A percentile compares a stretch with the other conserved stretches of the same genome.
phyloP scores from a whole-genome alignment of 108 stramenopile species.

The Fragilariopsis cylindrus region DNA sequence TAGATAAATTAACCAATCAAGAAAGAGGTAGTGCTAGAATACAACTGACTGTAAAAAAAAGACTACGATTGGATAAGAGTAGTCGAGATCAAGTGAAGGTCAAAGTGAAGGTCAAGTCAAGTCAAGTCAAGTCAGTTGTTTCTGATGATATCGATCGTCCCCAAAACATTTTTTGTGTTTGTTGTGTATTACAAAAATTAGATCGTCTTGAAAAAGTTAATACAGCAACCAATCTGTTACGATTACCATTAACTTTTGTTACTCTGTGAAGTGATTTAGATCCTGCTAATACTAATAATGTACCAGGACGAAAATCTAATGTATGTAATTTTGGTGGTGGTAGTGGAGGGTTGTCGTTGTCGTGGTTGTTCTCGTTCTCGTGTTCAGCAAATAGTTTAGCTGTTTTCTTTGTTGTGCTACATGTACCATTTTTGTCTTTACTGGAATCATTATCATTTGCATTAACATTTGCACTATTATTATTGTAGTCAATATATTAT shows the following conservation, averaged over 20 bases:
- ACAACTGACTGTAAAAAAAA: too few species aligned
- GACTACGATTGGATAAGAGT: too few species aligned
- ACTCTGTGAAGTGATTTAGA: conserved; percentile 48
- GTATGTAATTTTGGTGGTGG: conserved; percentile 32
- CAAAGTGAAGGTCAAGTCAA: too few species aligned
- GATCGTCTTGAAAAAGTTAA: conserved; percentile 34
- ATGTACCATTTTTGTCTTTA: too few species aligned
- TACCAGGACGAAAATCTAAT: conserved; percentile 45
- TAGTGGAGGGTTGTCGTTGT: background rate
- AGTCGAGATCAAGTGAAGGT: too few species aligned
- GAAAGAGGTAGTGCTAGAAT: too few species aligned
- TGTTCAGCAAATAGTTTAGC: background rate
- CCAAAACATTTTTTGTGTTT: conserved; percentile 46
- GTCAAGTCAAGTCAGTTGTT: too few species aligned
- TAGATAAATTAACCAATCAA: too few species aligned
- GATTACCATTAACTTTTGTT: conserved; percentile 30
- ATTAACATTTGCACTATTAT: background rate
- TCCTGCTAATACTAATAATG: conserved; percentile 52
- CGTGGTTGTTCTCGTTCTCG: background rate
- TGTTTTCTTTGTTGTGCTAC: too few species aligned
- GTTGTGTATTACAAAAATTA: conserved; percentile 34
- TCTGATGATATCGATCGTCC: conserved; percentile 22
- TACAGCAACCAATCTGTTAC: conserved; percentile 38
- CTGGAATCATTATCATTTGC: background rate
- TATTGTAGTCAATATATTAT: background rate